A percentile compares a stretch with the other conserved stretches of the same genome.
These are phyloP conservation scores for Podila clonocystis DNA, from an alignment of 192 early-diverging fungal species.

Conservation along the genomic window DNA sequence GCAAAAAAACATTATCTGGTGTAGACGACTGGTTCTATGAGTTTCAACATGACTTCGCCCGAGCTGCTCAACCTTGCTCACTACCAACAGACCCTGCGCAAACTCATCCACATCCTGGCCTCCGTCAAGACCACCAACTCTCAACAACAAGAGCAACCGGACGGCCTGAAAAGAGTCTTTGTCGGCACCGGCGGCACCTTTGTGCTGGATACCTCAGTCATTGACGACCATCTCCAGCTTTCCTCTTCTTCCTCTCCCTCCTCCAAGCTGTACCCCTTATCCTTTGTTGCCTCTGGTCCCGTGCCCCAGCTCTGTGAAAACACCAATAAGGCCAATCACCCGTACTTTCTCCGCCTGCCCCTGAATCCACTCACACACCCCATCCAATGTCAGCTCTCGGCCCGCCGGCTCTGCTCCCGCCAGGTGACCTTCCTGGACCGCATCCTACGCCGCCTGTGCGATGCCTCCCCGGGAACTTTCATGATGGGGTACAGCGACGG, in stretches of 20 bases:
- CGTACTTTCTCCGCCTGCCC: constrained; percentile 25
- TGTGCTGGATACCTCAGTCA: constrained; percentile 15
- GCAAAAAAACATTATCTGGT: neutral
- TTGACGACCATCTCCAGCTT: neutral
- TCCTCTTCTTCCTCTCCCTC: neutral
- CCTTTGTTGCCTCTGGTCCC: constrained; percentile 23
- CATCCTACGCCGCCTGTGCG: constrained; percentile 31
- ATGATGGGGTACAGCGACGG: constrained; percentile 42
- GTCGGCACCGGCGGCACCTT: constrained; percentile 15
- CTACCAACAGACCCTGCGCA: constrained; percentile 28
- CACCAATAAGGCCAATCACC: neutral
- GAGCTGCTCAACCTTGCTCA: constrained; percentile 19
- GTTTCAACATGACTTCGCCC: constrained; percentile 30
- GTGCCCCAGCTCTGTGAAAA: neutral
- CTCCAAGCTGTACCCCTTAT: constrained; percentile 22
- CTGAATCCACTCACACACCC: constrained; percentile 22
- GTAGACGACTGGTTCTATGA: constrained; percentile 35
- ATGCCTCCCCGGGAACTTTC: constrained; percentile 35
- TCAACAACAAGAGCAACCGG: neutral
- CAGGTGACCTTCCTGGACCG: constrained; percentile 30
- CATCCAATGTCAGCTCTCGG: constrained; percentile 36
- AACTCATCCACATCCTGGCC: constrained; percentile 10
- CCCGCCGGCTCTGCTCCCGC: constrained; percentile 15
- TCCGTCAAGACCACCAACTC: neutral
- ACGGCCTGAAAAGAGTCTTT: neutral